Conservation (phyloP, 768 basidiomycete species). For the Auricularia auricula-judae region DNA sequence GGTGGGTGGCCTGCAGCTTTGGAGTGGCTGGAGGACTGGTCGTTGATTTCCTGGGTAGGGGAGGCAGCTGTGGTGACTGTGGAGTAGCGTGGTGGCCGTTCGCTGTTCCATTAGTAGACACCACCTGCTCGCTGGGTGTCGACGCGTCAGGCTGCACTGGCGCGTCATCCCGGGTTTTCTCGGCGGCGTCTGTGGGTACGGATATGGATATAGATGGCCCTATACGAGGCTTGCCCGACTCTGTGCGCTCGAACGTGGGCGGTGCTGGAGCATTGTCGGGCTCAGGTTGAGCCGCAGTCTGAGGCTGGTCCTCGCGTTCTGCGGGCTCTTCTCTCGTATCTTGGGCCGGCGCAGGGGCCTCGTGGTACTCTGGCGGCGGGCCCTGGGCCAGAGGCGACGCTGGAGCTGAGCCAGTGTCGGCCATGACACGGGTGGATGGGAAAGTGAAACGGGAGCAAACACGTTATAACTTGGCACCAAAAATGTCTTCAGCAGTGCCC, state of each 20-base stretch:
- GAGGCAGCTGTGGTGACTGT: background rate
- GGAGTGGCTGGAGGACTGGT: background rate
- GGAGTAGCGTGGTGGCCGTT: background rate
- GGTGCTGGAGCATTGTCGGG: background rate
- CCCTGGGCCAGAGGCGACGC: too few species aligned
- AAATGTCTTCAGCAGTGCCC: constrained; percentile 23
- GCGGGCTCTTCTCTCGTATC: too few species aligned
- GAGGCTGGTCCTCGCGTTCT: background rate
- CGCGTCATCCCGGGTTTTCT: background rate
- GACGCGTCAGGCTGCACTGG: background rate
- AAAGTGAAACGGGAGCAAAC: background rate
- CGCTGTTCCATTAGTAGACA: background rate
- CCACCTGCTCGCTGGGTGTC: background rate
- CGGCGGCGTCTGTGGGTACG: background rate
- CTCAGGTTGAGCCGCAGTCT: background rate
- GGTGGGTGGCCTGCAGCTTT: background rate
- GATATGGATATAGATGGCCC: background rate
- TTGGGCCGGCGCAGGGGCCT: too few species aligned
- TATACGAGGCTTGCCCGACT: background rate
- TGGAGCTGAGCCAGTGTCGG: too few species aligned
- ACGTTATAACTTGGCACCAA: background rate
- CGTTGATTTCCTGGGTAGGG: background rate
- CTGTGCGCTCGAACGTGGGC: background rate
- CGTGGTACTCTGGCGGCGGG: too few species aligned
- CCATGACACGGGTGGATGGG: background rate